Evolutionary conservation across 768 basidiomycete species (phyloP).

Genomic region (Crepidotus variabilis): DNA sequence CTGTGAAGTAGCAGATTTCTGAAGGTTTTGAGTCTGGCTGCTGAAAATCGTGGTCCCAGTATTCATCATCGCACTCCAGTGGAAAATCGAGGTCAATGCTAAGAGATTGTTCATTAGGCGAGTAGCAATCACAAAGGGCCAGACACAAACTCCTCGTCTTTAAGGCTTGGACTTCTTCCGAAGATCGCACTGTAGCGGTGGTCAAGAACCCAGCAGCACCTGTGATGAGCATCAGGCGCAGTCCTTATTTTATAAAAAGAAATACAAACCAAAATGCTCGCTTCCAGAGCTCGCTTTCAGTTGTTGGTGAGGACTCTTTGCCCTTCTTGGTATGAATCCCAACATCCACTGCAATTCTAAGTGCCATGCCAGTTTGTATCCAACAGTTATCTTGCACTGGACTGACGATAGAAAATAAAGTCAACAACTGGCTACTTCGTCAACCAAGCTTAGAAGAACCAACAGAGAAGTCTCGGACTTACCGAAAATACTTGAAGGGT

Average conservation of each 20-base stretch:
- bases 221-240: background rate
- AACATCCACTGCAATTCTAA: conserved; percentile 72
- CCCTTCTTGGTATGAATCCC: conserved; percentile 54
- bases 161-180: conserved; percentile 69
- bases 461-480: conserved; percentile 17
- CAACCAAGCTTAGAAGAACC: background rate
- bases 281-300: conserved; percentile 74
- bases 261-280: conserved; percentile 52
- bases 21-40: conserved; percentile 62
- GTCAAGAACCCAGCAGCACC: background rate
- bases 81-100: conserved; percentile 73
- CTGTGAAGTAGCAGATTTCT: conserved; percentile 51
- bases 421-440: background rate
- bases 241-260: background rate
- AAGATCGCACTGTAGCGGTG: conserved; percentile 34
- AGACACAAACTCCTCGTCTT: conserved; percentile 65
- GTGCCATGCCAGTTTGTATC: conserved; percentile 53
- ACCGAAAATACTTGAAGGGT: conserved; percentile 73
- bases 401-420: background rate
- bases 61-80: conserved; percentile 64
- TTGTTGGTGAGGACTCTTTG: conserved; percentile 26
- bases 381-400: background rate
- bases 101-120: background rate
- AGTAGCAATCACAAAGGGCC: background rate
- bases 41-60: conserved; percentile 63